phyloP scores from a whole-genome alignment of 2,329 filamentous ascomycete species.

The Curvularia spicifera region DNA sequence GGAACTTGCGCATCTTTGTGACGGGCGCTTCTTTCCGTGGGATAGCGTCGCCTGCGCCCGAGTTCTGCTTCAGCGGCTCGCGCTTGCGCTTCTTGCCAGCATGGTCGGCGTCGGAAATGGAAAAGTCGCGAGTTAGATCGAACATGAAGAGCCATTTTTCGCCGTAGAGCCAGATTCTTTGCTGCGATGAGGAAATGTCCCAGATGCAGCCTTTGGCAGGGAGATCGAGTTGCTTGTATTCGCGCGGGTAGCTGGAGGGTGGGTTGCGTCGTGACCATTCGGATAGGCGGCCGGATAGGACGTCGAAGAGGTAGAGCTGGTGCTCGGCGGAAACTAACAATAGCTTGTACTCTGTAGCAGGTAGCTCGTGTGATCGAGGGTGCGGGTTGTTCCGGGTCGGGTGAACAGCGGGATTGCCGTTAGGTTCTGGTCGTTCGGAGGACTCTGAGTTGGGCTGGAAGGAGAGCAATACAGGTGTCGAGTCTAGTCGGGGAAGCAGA shows the following conservation, averaged over 20 bases:
- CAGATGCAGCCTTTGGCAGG: slow-evolving; percentile 84
- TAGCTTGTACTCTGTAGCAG: slow-evolving; percentile 61
- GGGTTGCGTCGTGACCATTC: slow-evolving; percentile 88
- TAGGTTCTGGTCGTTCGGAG: slow-evolving; percentile 40
- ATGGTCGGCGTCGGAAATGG: slow-evolving; percentile 26
- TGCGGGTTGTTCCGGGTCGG: slow-evolving; percentile 59
- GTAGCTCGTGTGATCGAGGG: slow-evolving; percentile 62
- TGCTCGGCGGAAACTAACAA: slow-evolving; percentile 69
- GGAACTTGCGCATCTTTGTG: slow-evolving; percentile 58
- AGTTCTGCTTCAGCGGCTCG: slow-evolving; percentile 45
- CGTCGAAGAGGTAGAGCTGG: slow-evolving; percentile 79
- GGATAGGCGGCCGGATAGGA: slow-evolving; percentile 76
- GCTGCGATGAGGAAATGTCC: slow-evolving; percentile 65
- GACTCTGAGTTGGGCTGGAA: slow-evolving; percentile 51
- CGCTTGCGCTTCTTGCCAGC: slow-evolving; percentile 42
- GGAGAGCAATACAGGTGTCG: slow-evolving; percentile 54
- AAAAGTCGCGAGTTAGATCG: slow-evolving; percentile 75
- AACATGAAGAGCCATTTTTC: slow-evolving; percentile 90
- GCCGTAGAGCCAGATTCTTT: slow-evolving; percentile 85
- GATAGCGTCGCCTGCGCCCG: slow-evolving; percentile 63
- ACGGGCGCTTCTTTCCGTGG: slow-evolving; percentile 55
- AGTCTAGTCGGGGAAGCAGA: slow-evolving; percentile 54
- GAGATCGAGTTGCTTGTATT: slow-evolving; percentile 77
- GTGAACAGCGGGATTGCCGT: slow-evolving; percentile 58
- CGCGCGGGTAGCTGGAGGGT: slow-evolving; percentile 72